Evolutionary conservation across 768 basidiomycete species (phyloP).

Genomic region (Lepiota subincarnata): DNA sequence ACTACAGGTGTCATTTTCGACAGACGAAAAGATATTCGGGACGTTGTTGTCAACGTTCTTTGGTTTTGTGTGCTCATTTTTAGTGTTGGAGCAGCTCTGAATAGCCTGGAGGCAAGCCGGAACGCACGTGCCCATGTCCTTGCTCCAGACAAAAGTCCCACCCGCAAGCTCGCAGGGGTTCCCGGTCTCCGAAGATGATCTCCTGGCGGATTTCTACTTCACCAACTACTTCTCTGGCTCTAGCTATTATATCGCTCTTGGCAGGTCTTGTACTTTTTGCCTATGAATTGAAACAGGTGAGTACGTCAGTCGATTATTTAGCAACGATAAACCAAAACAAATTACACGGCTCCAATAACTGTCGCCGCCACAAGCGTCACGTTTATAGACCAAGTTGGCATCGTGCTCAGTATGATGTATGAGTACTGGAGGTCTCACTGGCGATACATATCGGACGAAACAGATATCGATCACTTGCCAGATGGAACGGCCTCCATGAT

Average conservation of each 20-base stretch:
- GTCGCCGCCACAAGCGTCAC: background rate
- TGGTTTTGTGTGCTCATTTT: slow-evolving; percentile 4
- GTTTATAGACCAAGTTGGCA: background rate
- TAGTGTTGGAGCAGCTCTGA: slow-evolving; percentile 7
- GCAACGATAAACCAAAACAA: background rate
- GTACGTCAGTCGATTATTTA: background rate
- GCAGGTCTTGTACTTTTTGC: slow-evolving; percentile 2
- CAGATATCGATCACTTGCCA: background rate
- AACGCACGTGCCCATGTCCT: background rate
- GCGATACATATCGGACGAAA: background rate
- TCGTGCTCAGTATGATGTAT: background rate
- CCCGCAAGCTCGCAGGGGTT: background rate
- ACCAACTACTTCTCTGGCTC: background rate
- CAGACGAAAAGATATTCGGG: background rate
- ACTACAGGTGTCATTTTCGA: background rate
- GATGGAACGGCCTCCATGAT: background rate
- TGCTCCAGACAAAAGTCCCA: too few species aligned
- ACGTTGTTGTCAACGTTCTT: background rate
- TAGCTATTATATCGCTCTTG: slow-evolving; percentile 2
- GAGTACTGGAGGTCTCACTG: background rate
- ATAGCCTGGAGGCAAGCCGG: background rate
- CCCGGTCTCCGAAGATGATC: background rate
- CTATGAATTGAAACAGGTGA: background rate
- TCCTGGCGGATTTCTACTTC: slow-evolving; percentile 1
- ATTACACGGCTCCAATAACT: slow-evolving; percentile 1